phyloP scores from a whole-genome alignment of 139 green algal genomes.

The Chlorella sp. region DNA sequence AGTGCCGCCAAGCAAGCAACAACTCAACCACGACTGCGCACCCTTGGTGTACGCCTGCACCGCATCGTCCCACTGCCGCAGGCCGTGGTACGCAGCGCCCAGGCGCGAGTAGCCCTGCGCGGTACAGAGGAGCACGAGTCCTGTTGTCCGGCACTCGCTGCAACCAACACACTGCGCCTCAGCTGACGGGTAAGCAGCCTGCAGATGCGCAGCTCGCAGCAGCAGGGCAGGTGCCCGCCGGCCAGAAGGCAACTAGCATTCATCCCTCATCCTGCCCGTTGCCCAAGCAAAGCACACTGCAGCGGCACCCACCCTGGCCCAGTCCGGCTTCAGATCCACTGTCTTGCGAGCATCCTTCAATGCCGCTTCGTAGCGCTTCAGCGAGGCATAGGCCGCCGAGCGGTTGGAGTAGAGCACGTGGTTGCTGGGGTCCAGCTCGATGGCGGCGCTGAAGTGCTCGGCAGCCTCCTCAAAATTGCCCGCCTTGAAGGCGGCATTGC shows the following conservation, averaged over 20 bases:
- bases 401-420: slow-evolving; percentile 98
- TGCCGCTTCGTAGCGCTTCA: slow-evolving; percentile 84
- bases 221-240: too few species aligned
- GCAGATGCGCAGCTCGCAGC: too few species aligned
- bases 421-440: slow-evolving; percentile 86
- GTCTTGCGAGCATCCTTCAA: slow-evolving; percentile 88
- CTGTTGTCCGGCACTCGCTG: too few species aligned
- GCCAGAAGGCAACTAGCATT: not conserved
- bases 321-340: slow-evolving; percentile 91
- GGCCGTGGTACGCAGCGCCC: slow-evolving; percentile 84
- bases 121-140: not conserved
- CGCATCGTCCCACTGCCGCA: slow-evolving; percentile 79
- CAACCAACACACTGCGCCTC: too few species aligned
- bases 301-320: slow-evolving; percentile 69
- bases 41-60: slow-evolving; percentile 82
- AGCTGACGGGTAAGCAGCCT: too few species aligned
- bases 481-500: slow-evolving; percentile 92
- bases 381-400: slow-evolving; percentile 85
- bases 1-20: too few species aligned
- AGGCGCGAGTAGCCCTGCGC: slow-evolving; percentile 88
- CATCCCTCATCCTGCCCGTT: not conserved
- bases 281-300: too few species aligned
- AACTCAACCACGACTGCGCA: slow-evolving; percentile 13
- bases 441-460: slow-evolving; percentile 85
- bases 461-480: slow-evolving; percentile 88